Conservation (phyloP, 176 grass and related monocot genomes). For the Tillandsia leiboldiana region DNA sequence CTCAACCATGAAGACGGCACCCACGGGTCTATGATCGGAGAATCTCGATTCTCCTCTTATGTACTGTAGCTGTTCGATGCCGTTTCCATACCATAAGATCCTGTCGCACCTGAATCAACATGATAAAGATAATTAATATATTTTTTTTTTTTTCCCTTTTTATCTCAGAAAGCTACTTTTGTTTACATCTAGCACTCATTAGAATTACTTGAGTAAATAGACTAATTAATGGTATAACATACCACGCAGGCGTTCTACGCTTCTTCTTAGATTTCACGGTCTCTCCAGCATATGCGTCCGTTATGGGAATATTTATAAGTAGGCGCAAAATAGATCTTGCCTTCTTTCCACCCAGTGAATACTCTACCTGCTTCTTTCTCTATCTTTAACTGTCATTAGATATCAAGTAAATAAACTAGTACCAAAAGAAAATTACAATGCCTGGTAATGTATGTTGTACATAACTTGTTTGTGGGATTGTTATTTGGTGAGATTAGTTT, state of each 20-base stretch:
- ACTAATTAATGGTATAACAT: conserved; percentile 8
- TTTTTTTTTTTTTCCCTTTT: no score
- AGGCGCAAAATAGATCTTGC: conserved; percentile 77
- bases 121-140: conserved; percentile 1
- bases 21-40: conserved; percentile 82
- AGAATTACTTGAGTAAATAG: background rate
- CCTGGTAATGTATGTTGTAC: no score
- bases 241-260: conserved; percentile 79
- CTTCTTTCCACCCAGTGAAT: conserved; percentile 87
- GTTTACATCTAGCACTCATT: no score
- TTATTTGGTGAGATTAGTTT: conserved; percentile 2
- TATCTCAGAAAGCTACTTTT: no score
- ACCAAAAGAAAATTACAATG: no score
- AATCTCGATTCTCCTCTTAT: conserved; percentile 73
- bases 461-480: background rate
- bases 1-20: conserved; percentile 61
- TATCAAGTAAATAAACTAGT: background rate
- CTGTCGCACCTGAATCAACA: conserved; percentile 60
- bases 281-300: conserved; percentile 61
- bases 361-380: conserved; percentile 79
- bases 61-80: conserved; percentile 84
- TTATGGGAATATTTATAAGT: conserved; percentile 82
- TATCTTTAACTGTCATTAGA: conserved; percentile 36
- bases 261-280: conserved; percentile 71
- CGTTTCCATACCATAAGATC: conserved; percentile 71